Evolutionary conservation across 1,284 basidiomycete genomes (phyloP).

Genomic region (Papiliotrema terrestris): DNA sequence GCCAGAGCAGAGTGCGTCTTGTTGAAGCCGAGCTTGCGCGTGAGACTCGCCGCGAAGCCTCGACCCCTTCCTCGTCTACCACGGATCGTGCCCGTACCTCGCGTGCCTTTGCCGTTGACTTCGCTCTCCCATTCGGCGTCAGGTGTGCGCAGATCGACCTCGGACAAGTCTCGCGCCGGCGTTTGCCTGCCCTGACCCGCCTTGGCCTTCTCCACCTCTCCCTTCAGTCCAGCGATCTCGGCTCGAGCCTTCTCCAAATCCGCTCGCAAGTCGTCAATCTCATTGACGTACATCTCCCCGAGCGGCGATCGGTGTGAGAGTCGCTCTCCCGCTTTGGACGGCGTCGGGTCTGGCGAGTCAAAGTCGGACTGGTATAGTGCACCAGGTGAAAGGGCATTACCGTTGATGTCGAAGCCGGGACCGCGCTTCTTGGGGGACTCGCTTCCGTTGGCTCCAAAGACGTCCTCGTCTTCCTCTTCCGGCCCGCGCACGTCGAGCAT

Average conservation of each 20-base stretch:
- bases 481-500: slow-evolving; percentile 52
- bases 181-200: not conserved
- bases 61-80: slow-evolving; percentile 41
- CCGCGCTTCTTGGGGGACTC: slow-evolving; percentile 61
- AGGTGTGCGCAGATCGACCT: slow-evolving; percentile 29
- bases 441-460: slow-evolving; percentile 57
- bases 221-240: slow-evolving; percentile 40
- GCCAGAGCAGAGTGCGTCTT: slow-evolving; percentile 24
- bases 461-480: slow-evolving; percentile 64
- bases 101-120: slow-evolving; percentile 13
- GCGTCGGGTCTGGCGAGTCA: slow-evolving; percentile 65
- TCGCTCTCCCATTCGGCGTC: slow-evolving; percentile 24
- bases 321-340: slow-evolving; percentile 57
- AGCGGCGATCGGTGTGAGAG: slow-evolving; percentile 37
- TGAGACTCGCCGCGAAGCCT: slow-evolving; percentile 32
- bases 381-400: slow-evolving; percentile 51
- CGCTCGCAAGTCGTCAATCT: slow-evolving; percentile 44
- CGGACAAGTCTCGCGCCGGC: slow-evolving; percentile 18
- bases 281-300: slow-evolving; percentile 45
- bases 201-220: slow-evolving; percentile 13
- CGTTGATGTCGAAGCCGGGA: slow-evolving; percentile 58
- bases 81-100: slow-evolving; percentile 32
- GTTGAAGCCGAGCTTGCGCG: slow-evolving; percentile 40
- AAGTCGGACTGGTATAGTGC: slow-evolving; percentile 47
- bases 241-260: slow-evolving; percentile 37